These are phyloP conservation scores for Dictyostelium purpureum DNA, from an alignment of 78 protist species.

Conservation along the genomic window DNA sequence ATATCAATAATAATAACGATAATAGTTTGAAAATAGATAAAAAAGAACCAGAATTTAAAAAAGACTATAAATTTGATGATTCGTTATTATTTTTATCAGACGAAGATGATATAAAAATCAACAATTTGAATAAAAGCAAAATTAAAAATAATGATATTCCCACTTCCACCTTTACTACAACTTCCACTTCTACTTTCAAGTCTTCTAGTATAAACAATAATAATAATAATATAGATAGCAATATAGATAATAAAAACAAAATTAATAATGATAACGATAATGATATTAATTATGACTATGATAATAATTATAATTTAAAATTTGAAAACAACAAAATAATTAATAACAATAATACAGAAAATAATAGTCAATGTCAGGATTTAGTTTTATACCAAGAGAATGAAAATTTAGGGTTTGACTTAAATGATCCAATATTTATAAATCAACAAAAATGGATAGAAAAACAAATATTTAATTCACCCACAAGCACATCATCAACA, in stretches of 20 bases:
- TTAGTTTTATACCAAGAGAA: neutral
- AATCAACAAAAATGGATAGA: conserved; percentile 70
- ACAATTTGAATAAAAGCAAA: no score
- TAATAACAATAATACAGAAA: neutral
- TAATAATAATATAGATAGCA: neutral
- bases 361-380: neutral
- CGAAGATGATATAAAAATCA: no score
- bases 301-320: neutral
- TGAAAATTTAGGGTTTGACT: neutral
- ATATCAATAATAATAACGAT: no score
- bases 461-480: conserved; percentile 1
- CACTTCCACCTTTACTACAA: no score
- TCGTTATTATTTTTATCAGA: no score
- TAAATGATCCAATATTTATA: conserved; percentile 28
- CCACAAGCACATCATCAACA: neutral
- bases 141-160: no score
- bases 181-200: neutral
- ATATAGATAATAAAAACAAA: neutral
- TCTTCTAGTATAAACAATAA: neutral
- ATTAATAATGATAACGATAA: neutral
- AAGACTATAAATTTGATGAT: no score
- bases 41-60: no score
- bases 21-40: no score
- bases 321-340: neutral
- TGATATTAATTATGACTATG: neutral